A percentile compares a stretch with the other conserved stretches of the same genome.
phyloP scores from a whole-genome alignment of 1,284 basidiomycete species.

The Kalmanozyma brasiliensis region DNA sequence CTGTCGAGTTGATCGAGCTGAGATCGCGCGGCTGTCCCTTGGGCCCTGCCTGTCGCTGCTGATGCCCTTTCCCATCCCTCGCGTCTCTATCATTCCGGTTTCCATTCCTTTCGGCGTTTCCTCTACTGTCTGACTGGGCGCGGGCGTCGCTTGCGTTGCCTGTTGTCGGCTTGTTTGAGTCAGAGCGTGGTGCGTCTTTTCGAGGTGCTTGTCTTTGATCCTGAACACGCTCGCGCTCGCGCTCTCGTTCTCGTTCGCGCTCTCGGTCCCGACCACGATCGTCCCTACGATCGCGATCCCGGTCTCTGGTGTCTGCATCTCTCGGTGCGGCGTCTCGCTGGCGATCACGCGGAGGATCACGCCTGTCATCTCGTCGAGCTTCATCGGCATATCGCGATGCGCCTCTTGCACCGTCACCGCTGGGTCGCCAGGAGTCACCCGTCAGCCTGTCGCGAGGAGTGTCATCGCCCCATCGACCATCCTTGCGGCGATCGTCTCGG shows the following conservation, averaged over 20 bases:
- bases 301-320: slow-evolving; percentile 9
- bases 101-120: slow-evolving; percentile 12
- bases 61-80: slow-evolving; percentile 13
- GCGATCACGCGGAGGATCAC: slow-evolving; percentile 16
- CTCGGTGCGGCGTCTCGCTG: slow-evolving; percentile 17
- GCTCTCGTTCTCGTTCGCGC: slow-evolving; percentile 15
- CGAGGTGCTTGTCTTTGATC: slow-evolving; percentile 4
- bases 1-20: slow-evolving; percentile 47
- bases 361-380: slow-evolving; percentile 15
- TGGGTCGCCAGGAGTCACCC: slow-evolving; percentile 31
- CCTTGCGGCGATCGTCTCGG: slow-evolving; percentile 19
- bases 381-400: slow-evolving; percentile 16
- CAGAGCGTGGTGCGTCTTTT: slow-evolving; percentile 1
- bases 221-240: slow-evolving; percentile 10
- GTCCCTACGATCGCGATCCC: slow-evolving; percentile 17
- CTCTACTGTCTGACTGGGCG: neutral
- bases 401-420: slow-evolving; percentile 11
- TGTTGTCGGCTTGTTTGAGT: slow-evolving; percentile 11
- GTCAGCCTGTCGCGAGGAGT: slow-evolving; percentile 21
- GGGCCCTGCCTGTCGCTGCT: slow-evolving; percentile 13
- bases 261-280: slow-evolving; percentile 13
- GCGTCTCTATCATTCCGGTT: slow-evolving; percentile 10
- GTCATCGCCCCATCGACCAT: slow-evolving; percentile 22
- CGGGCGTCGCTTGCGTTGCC: neutral
- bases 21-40: slow-evolving; percentile 32